Evolutionary conservation across 1,284 basidiomycete species (phyloP).

Genomic region (Marasmius oreades): DNA sequence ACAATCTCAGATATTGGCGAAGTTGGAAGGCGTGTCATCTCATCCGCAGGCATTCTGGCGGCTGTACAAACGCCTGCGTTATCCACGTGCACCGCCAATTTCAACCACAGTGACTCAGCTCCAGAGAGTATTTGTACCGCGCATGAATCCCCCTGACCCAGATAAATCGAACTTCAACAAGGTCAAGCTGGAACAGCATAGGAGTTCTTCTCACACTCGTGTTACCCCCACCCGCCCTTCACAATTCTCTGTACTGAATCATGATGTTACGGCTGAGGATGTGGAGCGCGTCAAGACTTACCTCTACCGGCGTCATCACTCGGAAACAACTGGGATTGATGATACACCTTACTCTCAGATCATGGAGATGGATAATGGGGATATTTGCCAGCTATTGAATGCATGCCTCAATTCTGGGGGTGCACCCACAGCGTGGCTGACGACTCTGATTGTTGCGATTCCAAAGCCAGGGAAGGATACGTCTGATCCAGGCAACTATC

Average conservation of each 20-base stretch:
- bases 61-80: constrained; percentile 1
- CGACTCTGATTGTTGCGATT: not conserved
- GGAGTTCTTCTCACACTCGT: not conserved
- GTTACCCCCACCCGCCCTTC: not conserved
- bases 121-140: not conserved
- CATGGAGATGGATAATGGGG: not conserved
- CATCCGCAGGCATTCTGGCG: constrained; percentile 3
- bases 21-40: not conserved
- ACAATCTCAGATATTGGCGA: not conserved
- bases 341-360: too few relatives aligned
- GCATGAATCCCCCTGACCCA: constrained; percentile 4
- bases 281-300: not conserved
- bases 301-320: not conserved
- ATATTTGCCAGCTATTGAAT: not conserved
- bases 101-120: not conserved
- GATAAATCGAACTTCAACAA: not conserved
- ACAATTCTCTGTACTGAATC: not conserved
- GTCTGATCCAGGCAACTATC: too few relatives aligned
- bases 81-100: not conserved
- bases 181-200: not conserved
- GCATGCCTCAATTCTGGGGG: not conserved
- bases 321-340: not conserved
- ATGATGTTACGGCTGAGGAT: not conserved
- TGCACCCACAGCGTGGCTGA: not conserved
- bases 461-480: too few relatives aligned